Evolutionary conservation across 1,139 yeast genomes (phyloP), one percentile per base, ranked within the genome.

Genomic region (Arxiozyma bovina): DNA sequence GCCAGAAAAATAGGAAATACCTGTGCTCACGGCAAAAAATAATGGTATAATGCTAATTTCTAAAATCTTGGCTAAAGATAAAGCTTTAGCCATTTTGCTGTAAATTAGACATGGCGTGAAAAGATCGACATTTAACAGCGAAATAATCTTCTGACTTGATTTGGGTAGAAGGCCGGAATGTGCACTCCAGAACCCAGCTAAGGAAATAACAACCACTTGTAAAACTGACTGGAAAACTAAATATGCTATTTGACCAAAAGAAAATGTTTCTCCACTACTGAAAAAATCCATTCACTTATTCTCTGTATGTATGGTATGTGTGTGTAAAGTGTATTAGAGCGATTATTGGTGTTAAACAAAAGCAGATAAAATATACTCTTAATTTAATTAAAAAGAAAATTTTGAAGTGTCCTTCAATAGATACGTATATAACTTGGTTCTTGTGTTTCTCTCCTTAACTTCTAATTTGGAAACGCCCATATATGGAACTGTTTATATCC

Each of bases 91-190:
- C 60, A 85, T 73, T 68, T 85, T 85, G 60, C 85, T 77, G 65
- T 85, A 85, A 61, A 85, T 85, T 74, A 85, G 77, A 59, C 88
- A 85, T 15, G 93, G 93, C 17, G 93, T 85, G 71, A 85, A 85
- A 53, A 85, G 69, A 66, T 85, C 89, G 43, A 85, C 90, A 65
- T 85, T 85, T 45, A 85, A 72, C 52, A 76, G 73, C 2, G 86
- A 79, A 25, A 85, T 75, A 30, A 79, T 76, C 63, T 83, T 84
- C 60, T 84, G 87, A 34, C 82, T 86, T 53, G 74, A 74, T 55
- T 80, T 75, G 55, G 77, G 80, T 52, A 85, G 73, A 48, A 84
- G 67, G 1, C 87, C 87, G 1, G 80, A 65, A 60, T 76, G 77
- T 17, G 90, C 87, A 44, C 86, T 82, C 70, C 84, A 72, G 62